Evolutionary conservation across 78 protist genomes (phyloP), one percentile per base, ranked within the genome.

Genomic region (Isochrysis galbana): DNA sequence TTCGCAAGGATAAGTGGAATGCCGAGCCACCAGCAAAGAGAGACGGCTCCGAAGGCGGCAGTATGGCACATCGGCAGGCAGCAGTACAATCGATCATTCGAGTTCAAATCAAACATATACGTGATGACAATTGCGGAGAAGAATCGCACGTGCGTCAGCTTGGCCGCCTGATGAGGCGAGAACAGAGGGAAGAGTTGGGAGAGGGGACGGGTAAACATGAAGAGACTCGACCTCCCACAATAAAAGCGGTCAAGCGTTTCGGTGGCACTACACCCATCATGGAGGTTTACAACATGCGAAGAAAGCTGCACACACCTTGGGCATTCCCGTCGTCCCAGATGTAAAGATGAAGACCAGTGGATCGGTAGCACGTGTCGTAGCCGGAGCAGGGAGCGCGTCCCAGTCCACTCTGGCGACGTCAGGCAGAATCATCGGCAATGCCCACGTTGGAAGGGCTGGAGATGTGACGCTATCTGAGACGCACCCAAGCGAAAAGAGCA

Each of bases 281-380:
- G 61, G 61, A 19, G 61, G 61, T 51, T 7, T 51, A 51, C n/a
- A n/a, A n/a, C n/a, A n/a, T n/a, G n/a, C n/a, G n/a, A n/a, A n/a
- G n/a, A n/a, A n/a, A n/a, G n/a, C n/a, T 2, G 32, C 32, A 36
- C 77, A 3, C 55, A 94, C 96, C 91, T 95, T 95, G n/a, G 96
- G 96, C 34, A 95, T 54, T 5, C 96, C 96, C 22, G 96, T 95
- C 34, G 96, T 95, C 38, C 96, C 96, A 23, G 90, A 67, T 26
- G 95, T 94, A 90, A 82, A 89, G 67, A 94, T 93, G 88, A 77
- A 72, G 19, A 38, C n/a, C 34, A 89, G 74, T 0, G 91, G 0
- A 38, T 51, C 90, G 32, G 84, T 47, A 42, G 19, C 22, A 7
- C 46, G 44, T 2, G 29, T 10, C 32, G 32, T 29, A 32, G 84